These are phyloP conservation scores for Coniochaeta ligniaria DNA, from an alignment of 2,329 filamentous ascomycete species.

Conservation along the genomic window DNA sequence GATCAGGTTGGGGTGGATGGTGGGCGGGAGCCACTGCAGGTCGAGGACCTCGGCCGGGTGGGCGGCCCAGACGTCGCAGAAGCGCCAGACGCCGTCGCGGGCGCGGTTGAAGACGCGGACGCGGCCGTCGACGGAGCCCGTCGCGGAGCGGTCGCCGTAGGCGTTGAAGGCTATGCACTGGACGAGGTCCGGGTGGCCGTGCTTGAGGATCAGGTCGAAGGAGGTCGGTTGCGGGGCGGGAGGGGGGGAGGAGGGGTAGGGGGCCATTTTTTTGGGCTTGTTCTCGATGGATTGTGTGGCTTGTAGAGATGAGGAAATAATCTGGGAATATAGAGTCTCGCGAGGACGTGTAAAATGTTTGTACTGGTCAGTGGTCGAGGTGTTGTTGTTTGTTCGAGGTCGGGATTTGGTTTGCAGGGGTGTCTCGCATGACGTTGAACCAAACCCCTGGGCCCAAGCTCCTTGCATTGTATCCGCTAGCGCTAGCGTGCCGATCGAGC, in stretches of 20 bases:
- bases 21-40: constrained; percentile 91
- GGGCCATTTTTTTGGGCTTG: neutral
- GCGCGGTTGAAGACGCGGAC: constrained; percentile 87
- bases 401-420: neutral
- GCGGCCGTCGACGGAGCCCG: constrained; percentile 85
- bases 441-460: constrained; percentile 13
- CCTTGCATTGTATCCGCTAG: too few species aligned
- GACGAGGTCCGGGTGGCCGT: constrained; percentile 74
- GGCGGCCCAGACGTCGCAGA: constrained; percentile 83
- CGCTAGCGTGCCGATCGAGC: neutral
- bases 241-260: constrained; percentile 7
- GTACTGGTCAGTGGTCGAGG: neutral
- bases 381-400: neutral
- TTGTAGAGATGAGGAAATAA: neutral
- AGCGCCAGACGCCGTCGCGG: constrained; percentile 67
- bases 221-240: constrained; percentile 34
- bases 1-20: constrained; percentile 77
- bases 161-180: constrained; percentile 84
- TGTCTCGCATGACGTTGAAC: neutral
- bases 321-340: neutral
- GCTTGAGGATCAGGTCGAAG: constrained; percentile 57
- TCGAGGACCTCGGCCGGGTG: constrained; percentile 88
- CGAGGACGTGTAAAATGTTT: too few species aligned
- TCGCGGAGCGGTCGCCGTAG: constrained; percentile 86
- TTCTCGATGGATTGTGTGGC: neutral